A percentile compares a stretch with the other conserved stretches of the same genome.
phyloP scores from a whole-genome alignment of 768 basidiomycete genomes.

The Boletus edulis region DNA sequence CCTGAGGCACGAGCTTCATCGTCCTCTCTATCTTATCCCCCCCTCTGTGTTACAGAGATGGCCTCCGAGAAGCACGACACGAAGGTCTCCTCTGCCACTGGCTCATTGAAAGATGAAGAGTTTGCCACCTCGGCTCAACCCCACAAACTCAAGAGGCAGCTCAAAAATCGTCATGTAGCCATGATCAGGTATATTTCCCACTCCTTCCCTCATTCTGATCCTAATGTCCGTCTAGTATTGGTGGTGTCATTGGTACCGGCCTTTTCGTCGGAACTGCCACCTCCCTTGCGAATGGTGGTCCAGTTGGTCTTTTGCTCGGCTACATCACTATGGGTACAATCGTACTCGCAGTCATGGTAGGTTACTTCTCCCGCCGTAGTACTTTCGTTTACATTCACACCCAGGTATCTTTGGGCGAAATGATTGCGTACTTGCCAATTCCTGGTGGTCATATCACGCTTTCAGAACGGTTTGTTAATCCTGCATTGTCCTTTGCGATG shows the following conservation, averaged over 20 bases:
- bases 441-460: slow-evolving; percentile 80
- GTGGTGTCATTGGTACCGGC: slow-evolving; percentile 57
- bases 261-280: slow-evolving; percentile 67
- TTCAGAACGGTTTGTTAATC: slow-evolving; percentile 80
- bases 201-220: not conserved
- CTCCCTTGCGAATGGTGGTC: slow-evolving; percentile 56
- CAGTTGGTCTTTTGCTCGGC: slow-evolving; percentile 72
- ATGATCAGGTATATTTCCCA: slow-evolving; percentile 62
- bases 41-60: slow-evolving; percentile 2
- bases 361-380: slow-evolving; percentile 1
- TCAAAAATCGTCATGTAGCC: slow-evolving; percentile 77
- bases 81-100: not conserved
- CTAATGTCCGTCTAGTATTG: slow-evolving; percentile 43
- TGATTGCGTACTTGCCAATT: slow-evolving; percentile 74
- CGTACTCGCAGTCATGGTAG: slow-evolving; percentile 70
- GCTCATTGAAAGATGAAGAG: slow-evolving; percentile 26
- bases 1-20: too few relatives aligned
- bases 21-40: not conserved
- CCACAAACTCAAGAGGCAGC: slow-evolving; percentile 48
- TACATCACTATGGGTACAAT: slow-evolving; percentile 65
- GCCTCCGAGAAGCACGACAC: slow-evolving; percentile 21
- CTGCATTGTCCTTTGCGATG: slow-evolving; percentile 59
- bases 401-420: slow-evolving; percentile 57
- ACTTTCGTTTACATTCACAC: not conserved
- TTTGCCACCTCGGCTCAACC: not conserved